These are phyloP conservation scores for Myxozyma neotropica DNA, from an alignment of 805 yeast species.

Conservation along the genomic window DNA sequence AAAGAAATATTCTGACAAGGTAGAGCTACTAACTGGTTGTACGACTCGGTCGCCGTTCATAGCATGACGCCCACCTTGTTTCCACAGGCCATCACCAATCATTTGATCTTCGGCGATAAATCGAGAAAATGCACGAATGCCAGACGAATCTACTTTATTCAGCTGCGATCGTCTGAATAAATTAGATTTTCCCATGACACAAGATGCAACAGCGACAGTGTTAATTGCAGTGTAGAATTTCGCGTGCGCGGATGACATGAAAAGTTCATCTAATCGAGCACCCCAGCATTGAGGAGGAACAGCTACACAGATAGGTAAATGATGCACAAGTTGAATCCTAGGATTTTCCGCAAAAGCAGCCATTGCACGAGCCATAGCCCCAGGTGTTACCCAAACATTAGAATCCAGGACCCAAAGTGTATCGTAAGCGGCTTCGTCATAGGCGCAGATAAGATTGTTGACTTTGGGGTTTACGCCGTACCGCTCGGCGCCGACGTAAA, in stretches of 20 bases:
- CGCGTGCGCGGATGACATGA: constrained; percentile 78
- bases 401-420: constrained; percentile 84
- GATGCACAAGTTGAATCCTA: constrained; percentile 69
- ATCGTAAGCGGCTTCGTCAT: constrained; percentile 65
- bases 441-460: constrained; percentile 83
- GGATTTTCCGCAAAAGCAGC: constrained; percentile 44
- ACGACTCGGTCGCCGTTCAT: constrained; percentile 76
- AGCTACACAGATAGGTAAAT: constrained; percentile 60
- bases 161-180: constrained; percentile 68
- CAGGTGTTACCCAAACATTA: constrained; percentile 75
- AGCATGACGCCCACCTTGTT: constrained; percentile 64
- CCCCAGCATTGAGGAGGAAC: constrained; percentile 54
- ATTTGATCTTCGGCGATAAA: constrained; percentile 92
- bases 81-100: constrained; percentile 88
- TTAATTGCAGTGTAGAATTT: constrained; percentile 82
- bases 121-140: constrained; percentile 70
- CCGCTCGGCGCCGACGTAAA: constrained; percentile 52
- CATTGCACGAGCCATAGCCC: constrained; percentile 67
- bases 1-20: constrained; percentile 57
- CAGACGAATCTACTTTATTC: constrained; percentile 44
- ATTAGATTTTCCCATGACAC: constrained; percentile 90
- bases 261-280: constrained; percentile 79
- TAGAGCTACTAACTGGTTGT: constrained; percentile 62
- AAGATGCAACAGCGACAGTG: constrained; percentile 74
- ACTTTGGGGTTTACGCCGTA: constrained; percentile 90